Percentiles rank a stretch among this genome's conserved stretches.
These are phyloP conservation scores for Biscogniauxia mediterranea DNA, from an alignment of 2,329 filamentous ascomycete species.

Conservation along the genomic window DNA sequence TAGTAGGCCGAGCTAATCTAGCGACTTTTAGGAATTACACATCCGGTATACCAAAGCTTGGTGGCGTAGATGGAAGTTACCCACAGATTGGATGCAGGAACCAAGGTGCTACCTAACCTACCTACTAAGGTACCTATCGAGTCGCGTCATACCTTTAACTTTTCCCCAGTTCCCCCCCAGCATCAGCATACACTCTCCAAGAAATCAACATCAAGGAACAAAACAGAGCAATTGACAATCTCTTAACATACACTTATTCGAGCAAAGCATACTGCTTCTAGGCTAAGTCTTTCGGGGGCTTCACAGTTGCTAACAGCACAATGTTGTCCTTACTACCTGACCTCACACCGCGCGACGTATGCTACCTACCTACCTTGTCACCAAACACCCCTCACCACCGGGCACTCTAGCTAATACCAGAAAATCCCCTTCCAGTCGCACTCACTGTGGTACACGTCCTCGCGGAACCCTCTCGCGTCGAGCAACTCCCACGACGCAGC, in stretches of 20 bases:
- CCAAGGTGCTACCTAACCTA: background rate
- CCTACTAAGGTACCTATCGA: background rate
- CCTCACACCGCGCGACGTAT: slow-evolving; percentile 68
- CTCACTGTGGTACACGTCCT: slow-evolving; percentile 70
- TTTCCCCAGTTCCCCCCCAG: background rate
- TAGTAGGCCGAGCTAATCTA: too few species aligned
- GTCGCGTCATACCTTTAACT: background rate
- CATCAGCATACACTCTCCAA: background rate
- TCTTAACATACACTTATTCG: background rate
- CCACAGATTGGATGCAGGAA: background rate
- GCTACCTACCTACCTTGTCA: slow-evolving; percentile 26
- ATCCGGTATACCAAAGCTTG: too few species aligned
- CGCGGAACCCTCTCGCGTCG: slow-evolving; percentile 47
- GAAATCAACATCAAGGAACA: background rate
- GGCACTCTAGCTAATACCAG: slow-evolving; percentile 18
- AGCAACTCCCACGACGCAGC: slow-evolving; percentile 35
- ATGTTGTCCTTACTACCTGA: slow-evolving; percentile 66
- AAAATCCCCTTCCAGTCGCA: slow-evolving; percentile 53
- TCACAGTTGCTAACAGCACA: slow-evolving; percentile 11
- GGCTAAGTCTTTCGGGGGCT: background rate
- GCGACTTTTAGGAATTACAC: too few species aligned
- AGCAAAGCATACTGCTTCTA: background rate
- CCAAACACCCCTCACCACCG: background rate
- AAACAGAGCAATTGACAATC: background rate
- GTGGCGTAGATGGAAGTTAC: too few species aligned